Evolutionary conservation across 176 grass and related monocot genomes (phyloP), one percentile per base, ranked within the genome.

Genomic region (Secale cereale): DNA sequence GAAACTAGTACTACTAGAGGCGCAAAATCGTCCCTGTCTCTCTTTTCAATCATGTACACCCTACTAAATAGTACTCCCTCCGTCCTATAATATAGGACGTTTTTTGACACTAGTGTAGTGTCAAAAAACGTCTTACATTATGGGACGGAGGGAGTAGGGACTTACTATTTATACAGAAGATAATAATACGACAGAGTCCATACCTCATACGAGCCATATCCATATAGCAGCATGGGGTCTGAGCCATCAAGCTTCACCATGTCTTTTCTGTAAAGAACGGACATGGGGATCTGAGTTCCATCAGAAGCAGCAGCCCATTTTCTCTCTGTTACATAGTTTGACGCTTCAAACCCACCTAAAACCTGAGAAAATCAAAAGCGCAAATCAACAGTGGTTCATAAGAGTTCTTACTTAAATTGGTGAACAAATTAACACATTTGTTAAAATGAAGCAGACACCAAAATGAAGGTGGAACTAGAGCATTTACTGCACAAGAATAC

Each of bases 181-280:
- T 56, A 69, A 17, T 36, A n/a, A 23, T 1, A 61, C 6, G 0
- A 27, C 2, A 28, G 7, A 46, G 39, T 73, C 31, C 23, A 36
- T 95, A 92, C 90, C 95, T 95, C 91, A 15, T 98, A 95, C 19
- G 95, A 98, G 70, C 93, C 93, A 88, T 93, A 98, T 59, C 95
- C 93, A 90, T 95, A 98, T 45, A 98, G 89, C 28, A 98, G 80
- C 82, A 98, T 78, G 15, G 93, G 91, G 84, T 98, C 93, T 35
- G 91, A 95, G 13, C 95, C 95, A 88, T 95, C 95, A 80, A 98
- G 91, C 33, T 92, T 93, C 77, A 93, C 93, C 85, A 79, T 63
- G 60, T 95, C 82, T 82, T 95, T 98, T 85, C 89, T 98, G 81
- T 95, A 98, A 37, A 98, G 83, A 92, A 98, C 77, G 28, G 93